Conservation (phyloP, 148 eudicot genomes). For the Rhododendron mucronatum region DNA sequence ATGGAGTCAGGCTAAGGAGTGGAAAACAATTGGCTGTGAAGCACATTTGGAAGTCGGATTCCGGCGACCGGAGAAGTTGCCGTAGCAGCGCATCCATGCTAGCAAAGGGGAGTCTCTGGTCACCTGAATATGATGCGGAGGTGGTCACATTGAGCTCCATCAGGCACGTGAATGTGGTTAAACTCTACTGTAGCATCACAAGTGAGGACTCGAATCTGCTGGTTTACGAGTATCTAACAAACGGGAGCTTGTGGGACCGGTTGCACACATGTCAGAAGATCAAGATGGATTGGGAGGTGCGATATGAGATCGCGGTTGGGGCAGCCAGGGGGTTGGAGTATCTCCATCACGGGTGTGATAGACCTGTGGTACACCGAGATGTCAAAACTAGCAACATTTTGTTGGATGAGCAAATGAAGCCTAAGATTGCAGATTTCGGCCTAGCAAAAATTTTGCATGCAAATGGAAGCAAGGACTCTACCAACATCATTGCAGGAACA, state of each 20-base stretch:
- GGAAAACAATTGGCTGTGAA: conserved; percentile 38
- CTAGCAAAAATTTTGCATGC: conserved; percentile 31
- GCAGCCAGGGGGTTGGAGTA: conserved; percentile 37
- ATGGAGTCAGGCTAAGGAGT: conserved; percentile 12
- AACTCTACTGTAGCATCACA: conserved; percentile 35
- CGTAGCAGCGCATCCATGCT: conserved; percentile 24
- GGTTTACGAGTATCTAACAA: conserved; percentile 36
- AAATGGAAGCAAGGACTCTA: conserved; percentile 11
- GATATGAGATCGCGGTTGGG: conserved; percentile 35
- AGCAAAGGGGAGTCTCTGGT: conserved; percentile 16
- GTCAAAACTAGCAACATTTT: conserved; percentile 40
- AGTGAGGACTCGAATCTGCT: conserved; percentile 36
- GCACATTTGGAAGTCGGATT: conserved; percentile 33
- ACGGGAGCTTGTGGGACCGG: conserved; percentile 42
- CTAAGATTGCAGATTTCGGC: conserved; percentile 43
- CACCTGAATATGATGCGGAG: conserved; percentile 35
- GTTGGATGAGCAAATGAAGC: conserved; percentile 38
- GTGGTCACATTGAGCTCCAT: conserved; percentile 35
- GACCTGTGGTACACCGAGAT: conserved; percentile 37
- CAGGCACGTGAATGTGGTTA: conserved; percentile 42
- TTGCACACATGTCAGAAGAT: conserved; percentile 25
- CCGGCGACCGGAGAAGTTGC: conserved; percentile 15
- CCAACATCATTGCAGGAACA: conserved; percentile 31
- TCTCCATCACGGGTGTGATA: conserved; percentile 32
- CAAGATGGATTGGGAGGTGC: conserved; percentile 30